Evolutionary conservation across 208 protist genomes (phyloP).

Genomic region (Polymyxa betae): DNA sequence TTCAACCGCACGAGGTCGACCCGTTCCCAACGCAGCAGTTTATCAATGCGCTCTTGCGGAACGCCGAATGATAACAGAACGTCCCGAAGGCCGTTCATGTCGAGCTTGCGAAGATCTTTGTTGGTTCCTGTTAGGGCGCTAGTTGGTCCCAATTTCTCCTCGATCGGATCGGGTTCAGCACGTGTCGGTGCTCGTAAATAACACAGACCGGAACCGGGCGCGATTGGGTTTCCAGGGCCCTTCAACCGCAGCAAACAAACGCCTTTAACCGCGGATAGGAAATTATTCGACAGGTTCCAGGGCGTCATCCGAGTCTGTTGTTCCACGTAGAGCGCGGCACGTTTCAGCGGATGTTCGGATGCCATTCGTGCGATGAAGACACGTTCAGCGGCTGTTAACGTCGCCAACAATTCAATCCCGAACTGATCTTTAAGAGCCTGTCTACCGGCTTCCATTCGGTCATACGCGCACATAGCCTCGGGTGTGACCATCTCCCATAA

Average conservation of each 20-base stretch:
- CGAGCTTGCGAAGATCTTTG: constrained; percentile 43
- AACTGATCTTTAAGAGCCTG: background rate
- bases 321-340: background rate
- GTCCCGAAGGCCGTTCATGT: constrained; percentile 46
- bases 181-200: constrained; percentile 39
- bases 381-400: background rate
- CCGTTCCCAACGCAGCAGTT: constrained; percentile 47
- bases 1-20: constrained; percentile 45
- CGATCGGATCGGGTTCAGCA: constrained; percentile 29
- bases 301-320: constrained; percentile 47
- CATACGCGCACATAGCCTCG: constrained; percentile 21
- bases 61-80: constrained; percentile 46
- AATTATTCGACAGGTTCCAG: constrained; percentile 35
- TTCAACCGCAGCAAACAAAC: constrained; percentile 34
- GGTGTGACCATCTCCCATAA: constrained; percentile 37
- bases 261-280: background rate
- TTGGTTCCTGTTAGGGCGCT: constrained; percentile 1
- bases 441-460: constrained; percentile 20
- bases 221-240: constrained; percentile 39
- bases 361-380: constrained; percentile 34
- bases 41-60: background rate
- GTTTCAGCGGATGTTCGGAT: constrained; percentile 19
- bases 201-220: background rate
- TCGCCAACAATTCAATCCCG: constrained; percentile 40
- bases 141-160: constrained; percentile 25